Percentiles rank a stretch among this genome's conserved stretches.
Conservation (phyloP, 345 rosid genomes). For the Populus euphratica region DNA sequence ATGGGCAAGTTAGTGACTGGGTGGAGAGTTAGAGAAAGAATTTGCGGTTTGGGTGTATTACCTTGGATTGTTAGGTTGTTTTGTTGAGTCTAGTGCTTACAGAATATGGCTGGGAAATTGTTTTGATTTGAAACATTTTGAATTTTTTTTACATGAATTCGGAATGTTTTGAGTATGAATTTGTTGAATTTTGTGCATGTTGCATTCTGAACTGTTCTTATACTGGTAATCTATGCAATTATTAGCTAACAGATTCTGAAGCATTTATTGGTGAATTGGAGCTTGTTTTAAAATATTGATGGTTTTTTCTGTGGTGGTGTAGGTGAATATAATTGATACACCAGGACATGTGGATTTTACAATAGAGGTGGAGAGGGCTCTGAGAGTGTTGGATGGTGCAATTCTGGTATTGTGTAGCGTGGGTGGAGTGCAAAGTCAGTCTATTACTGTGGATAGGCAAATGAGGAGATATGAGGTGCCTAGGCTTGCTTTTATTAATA, state of each 20-base stretch:
- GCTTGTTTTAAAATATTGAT: background rate
- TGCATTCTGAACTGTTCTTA: background rate
- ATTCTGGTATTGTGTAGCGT: constrained; percentile 92
- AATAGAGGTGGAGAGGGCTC: constrained; percentile 95
- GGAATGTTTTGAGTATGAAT: background rate
- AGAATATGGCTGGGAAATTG: background rate
- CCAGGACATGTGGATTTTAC: constrained; percentile 99
- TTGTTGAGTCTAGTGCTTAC: no score
- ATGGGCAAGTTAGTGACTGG: no score
- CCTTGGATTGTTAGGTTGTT: no score
- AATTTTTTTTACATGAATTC: background rate
- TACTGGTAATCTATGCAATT: background rate
- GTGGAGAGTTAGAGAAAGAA: no score
- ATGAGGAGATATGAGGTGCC: constrained; percentile 99
- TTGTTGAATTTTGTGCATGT: background rate
- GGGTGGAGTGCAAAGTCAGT: constrained; percentile 99
- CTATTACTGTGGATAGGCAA: constrained; percentile 96
- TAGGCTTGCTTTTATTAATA: constrained; percentile 85
- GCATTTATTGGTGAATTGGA: background rate
- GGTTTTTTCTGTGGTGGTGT: constrained; percentile 9
- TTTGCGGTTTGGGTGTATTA: no score
- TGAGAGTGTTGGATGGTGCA: constrained; percentile 96
- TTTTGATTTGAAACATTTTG: background rate
- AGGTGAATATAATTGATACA: constrained; percentile 94
- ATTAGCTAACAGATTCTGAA: background rate